These are phyloP conservation scores for Amanita pallidorosea DNA, from an alignment of 768 basidiomycete genomes.

Conservation along the genomic window DNA sequence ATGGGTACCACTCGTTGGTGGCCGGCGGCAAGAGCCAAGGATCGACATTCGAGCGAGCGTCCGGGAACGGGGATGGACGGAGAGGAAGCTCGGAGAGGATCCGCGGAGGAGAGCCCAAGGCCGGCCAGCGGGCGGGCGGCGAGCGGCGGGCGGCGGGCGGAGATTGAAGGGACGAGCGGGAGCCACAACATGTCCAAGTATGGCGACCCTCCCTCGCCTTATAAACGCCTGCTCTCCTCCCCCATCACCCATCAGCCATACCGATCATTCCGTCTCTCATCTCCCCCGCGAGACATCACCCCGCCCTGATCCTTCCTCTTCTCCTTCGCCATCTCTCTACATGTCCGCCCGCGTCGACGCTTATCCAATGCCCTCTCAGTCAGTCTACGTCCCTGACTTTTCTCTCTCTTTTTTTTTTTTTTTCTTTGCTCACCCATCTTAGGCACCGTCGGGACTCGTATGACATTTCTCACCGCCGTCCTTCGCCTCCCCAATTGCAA, in stretches of 20 bases:
- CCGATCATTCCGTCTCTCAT: slow-evolving; percentile 6
- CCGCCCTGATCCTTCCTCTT: background rate
- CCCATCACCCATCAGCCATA: slow-evolving; percentile 8
- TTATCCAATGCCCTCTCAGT: slow-evolving; percentile 21
- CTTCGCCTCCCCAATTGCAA: slow-evolving; percentile 7
- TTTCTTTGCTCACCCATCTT: slow-evolving; percentile 17
- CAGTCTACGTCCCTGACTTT: slow-evolving; percentile 10
- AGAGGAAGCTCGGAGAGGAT: slow-evolving; percentile 11
- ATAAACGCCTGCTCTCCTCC: slow-evolving; percentile 13
- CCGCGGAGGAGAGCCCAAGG: background rate
- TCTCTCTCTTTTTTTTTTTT: slow-evolving; percentile 9
- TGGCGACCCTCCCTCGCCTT: slow-evolving; percentile 11
- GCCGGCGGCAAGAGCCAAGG: too few relatives aligned
- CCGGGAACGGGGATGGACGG: slow-evolving; percentile 18
- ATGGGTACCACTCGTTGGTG: too few relatives aligned
- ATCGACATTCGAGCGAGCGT: too few relatives aligned
- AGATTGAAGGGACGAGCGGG: slow-evolving; percentile 13
- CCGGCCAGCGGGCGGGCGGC: slow-evolving; percentile 5
- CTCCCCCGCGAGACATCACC: too few relatives aligned
- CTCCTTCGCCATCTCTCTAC: background rate
- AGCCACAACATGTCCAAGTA: slow-evolving; percentile 18
- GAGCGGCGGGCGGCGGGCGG: slow-evolving; percentile 14
- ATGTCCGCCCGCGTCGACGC: slow-evolving; percentile 27
- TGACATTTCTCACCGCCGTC: slow-evolving; percentile 8
- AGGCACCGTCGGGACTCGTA: slow-evolving; percentile 20